A percentile compares a stretch with the other conserved stretches of the same genome.
Conservation (phyloP, 2,329 filamentous ascomycete genomes). For the Talaromyces sp. region DNA sequence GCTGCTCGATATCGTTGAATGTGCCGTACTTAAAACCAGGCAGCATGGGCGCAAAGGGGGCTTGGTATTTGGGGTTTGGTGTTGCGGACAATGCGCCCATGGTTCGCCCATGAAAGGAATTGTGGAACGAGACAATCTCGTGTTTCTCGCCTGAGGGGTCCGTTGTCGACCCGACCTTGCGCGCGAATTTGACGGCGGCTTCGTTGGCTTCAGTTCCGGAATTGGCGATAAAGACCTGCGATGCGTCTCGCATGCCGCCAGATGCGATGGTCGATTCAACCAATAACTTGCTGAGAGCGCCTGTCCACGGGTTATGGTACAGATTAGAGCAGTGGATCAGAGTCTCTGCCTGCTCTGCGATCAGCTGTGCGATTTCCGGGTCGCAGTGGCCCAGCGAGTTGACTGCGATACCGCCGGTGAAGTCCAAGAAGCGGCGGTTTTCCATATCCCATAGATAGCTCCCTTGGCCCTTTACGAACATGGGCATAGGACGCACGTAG, state of each 20-base stretch:
- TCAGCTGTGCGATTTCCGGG: constrained; percentile 65
- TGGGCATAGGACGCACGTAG: constrained; percentile 81
- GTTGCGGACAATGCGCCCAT: constrained; percentile 95
- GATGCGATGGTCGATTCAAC: constrained; percentile 76
- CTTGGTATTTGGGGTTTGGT: constrained; percentile 95
- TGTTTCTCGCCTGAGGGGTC: constrained; percentile 68
- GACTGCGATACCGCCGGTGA: constrained; percentile 94
- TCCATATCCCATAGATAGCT: constrained; percentile 88
- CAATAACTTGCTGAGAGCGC: constrained; percentile 77
- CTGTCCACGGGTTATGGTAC: constrained; percentile 96
- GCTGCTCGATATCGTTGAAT: constrained; percentile 72
- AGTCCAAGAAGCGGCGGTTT: constrained; percentile 83
- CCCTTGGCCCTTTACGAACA: constrained; percentile 84
- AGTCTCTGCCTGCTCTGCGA: constrained; percentile 72
- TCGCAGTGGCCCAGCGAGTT: constrained; percentile 90
- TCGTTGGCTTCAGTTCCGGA: constrained; percentile 97
- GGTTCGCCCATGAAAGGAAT: constrained; percentile 92
- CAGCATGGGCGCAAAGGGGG: constrained; percentile 90
- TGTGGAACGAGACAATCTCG: constrained; percentile 85
- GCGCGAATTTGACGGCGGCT: constrained; percentile 92
- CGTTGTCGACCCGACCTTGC: constrained; percentile 76
- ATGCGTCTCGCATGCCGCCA: constrained; percentile 75
- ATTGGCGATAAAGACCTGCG: constrained; percentile 87
- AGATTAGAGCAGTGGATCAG: constrained; percentile 92
- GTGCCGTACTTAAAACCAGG: constrained; percentile 84